Evolutionary conservation across 148 eudicot species (phyloP).

Genomic region (Bassia scoparia): DNA sequence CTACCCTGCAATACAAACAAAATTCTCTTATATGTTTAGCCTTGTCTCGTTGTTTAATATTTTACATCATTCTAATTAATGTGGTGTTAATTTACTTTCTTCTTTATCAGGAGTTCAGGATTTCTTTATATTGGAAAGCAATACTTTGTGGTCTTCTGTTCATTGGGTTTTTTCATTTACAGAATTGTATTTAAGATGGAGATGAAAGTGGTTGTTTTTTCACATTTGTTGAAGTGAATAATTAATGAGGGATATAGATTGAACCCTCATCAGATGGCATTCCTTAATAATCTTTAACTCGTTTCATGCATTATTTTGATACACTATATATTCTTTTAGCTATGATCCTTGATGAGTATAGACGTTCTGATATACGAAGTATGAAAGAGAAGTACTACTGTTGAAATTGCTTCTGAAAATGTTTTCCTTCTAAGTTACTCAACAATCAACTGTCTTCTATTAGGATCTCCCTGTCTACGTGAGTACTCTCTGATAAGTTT

Average conservation of each 20-base stretch:
- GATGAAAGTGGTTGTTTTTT: too few relatives aligned
- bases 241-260: too few relatives aligned
- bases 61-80: background rate
- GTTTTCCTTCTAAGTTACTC: conserved; percentile 74
- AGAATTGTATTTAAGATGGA: too few relatives aligned
- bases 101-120: too few relatives aligned
- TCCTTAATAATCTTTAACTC: background rate
- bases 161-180: too few relatives aligned
- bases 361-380: background rate
- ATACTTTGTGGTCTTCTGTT: too few relatives aligned
- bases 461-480: conserved; percentile 83
- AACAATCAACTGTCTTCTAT: conserved; percentile 55
- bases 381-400: conserved; percentile 34
- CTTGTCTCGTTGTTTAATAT: background rate
- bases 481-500: conserved; percentile 67
- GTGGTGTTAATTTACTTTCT: background rate
- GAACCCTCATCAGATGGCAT: background rate
- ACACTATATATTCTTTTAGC: background rate
- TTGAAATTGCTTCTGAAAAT: conserved; percentile 76
- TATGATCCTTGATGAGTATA: background rate
- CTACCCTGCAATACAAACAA: conserved; percentile 38
- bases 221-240: too few relatives aligned
- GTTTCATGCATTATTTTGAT: background rate
- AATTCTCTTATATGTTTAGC: background rate
- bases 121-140: too few relatives aligned